A percentile compares a stretch with the other conserved stretches of the same genome.
Conservation (phyloP, 2,329 filamentous ascomycete genomes). For the Didymosphaeria variabile region DNA sequence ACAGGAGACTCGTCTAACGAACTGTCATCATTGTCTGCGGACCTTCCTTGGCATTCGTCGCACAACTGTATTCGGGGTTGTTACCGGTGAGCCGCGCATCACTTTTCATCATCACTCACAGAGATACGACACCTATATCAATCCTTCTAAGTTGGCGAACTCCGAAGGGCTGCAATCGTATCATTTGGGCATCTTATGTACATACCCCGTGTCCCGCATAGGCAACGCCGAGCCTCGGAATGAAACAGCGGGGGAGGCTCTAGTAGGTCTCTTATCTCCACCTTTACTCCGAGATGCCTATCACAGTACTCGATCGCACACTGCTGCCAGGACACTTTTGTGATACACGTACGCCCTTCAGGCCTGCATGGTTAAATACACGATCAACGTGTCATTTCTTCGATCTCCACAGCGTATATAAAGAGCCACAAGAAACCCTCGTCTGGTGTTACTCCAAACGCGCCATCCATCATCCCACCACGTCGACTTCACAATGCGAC, state of each 20-base stretch:
- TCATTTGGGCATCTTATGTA: background rate
- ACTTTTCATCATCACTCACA: background rate
- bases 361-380: background rate
- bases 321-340: background rate
- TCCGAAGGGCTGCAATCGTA: background rate
- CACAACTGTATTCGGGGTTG: background rate
- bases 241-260: constrained; percentile 18
- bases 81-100: background rate
- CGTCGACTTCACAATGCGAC: constrained; percentile 36
- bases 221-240: constrained; percentile 20
- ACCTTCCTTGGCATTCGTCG: too few relatives aligned
- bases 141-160: background rate
- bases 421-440: background rate
- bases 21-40: too few relatives aligned
- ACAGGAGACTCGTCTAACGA: too few relatives aligned
- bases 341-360: background rate
- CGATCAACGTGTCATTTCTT: background rate
- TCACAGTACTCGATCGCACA: constrained; percentile 9
- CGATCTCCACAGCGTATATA: background rate
- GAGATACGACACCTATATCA: background rate
- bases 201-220: background rate
- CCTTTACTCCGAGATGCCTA: constrained; percentile 10
- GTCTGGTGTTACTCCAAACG: background rate
- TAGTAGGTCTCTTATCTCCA: constrained; percentile 2
- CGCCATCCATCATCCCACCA: constrained; percentile 7